A percentile compares a stretch with the other conserved stretches of the same genome.
These are phyloP conservation scores for Epichloe aotearoae DNA, from an alignment of 2,329 filamentous ascomycete genomes.

Conservation along the genomic window DNA sequence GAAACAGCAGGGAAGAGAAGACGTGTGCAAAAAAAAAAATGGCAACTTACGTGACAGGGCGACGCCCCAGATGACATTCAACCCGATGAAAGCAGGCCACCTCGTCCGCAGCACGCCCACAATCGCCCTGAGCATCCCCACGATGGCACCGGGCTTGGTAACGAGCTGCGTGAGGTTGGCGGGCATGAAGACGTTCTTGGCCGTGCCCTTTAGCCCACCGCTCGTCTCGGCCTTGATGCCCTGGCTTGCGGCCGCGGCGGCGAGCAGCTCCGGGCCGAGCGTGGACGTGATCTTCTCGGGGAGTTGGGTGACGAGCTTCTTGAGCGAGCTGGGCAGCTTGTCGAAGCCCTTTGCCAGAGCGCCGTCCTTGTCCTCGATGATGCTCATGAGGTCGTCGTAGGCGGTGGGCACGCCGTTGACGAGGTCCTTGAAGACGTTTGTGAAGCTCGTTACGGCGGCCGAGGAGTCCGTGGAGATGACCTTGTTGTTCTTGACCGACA, in stretches of 20 bases:
- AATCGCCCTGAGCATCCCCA: slow-evolving; percentile 76
- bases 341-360: slow-evolving; percentile 47
- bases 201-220: slow-evolving; percentile 46
- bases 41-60: slow-evolving; percentile 63
- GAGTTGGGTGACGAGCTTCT: slow-evolving; percentile 75
- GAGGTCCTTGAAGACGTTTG: slow-evolving; percentile 80
- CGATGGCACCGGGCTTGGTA: slow-evolving; percentile 75
- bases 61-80: slow-evolving; percentile 82
- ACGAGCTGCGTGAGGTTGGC: slow-evolving; percentile 66
- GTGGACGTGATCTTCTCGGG: slow-evolving; percentile 67
- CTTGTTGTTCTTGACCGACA: slow-evolving; percentile 71
- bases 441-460: slow-evolving; percentile 72
- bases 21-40: too few species aligned
- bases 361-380: slow-evolving; percentile 49
- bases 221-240: slow-evolving; percentile 44
- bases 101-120: slow-evolving; percentile 75
- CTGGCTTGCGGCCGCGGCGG: slow-evolving; percentile 63
- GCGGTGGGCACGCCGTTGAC: slow-evolving; percentile 88
- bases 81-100: slow-evolving; percentile 83
- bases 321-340: slow-evolving; percentile 62
- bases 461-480: slow-evolving; percentile 77
- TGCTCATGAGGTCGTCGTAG: slow-evolving; percentile 65
- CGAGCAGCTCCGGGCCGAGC: slow-evolving; percentile 70
- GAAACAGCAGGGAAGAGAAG: background rate
- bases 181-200: slow-evolving; percentile 55